Evolutionary conservation across 2,329 filamentous ascomycete genomes (phyloP), one percentile per base, ranked within the genome.

Genomic region (Exophiala lecanii-corni): DNA sequence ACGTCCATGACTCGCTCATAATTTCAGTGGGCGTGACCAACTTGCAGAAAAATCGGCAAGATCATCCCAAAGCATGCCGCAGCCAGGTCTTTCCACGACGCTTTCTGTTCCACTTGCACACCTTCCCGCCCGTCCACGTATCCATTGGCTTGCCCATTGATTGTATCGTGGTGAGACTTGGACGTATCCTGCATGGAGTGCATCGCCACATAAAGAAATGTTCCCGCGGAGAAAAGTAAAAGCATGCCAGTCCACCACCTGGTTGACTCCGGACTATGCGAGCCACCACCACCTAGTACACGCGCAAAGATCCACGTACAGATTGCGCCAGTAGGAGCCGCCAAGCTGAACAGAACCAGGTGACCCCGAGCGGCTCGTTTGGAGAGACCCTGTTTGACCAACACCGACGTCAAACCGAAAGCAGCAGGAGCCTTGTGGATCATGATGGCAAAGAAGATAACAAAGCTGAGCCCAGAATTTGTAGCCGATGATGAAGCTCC

Each of bases 171-270:
- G 35, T 48, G 47, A 17, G 43, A 45, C n/a, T 39, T 39, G 9
- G 50, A 48, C 7, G 44, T 47, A 58, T 95, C 89, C 61, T 94
- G 86, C 88, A 97, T 95, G 1, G 89, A 89, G 61, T 98, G 92
- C 89, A 97, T 96, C 1, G 92, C 92, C 32, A 98, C 92, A 59
- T 97, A 95, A 84, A 98, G 67, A 61, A 98, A 98, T 0, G 92
- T 98, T 12, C 92, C 92, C 1, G 85, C 92, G 0, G 88, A 95
- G 62, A 98, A 98, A n/a, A 97, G 71, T 6, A 98, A 70, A 32
- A 97, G 70, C 73, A 95, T 87, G 17, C 92, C 92, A 0, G 91
- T 97, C 72, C 86, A 89, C 81, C 88, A 96, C 56, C 82, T 79
- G 43, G 86, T 80, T 15, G 74, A 72, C 36, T 79, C 75, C 39